These are phyloP conservation scores for Recurvomyces mirabilis DNA, from an alignment of 495 filamentous ascomycete species.

Conservation along the genomic window DNA sequence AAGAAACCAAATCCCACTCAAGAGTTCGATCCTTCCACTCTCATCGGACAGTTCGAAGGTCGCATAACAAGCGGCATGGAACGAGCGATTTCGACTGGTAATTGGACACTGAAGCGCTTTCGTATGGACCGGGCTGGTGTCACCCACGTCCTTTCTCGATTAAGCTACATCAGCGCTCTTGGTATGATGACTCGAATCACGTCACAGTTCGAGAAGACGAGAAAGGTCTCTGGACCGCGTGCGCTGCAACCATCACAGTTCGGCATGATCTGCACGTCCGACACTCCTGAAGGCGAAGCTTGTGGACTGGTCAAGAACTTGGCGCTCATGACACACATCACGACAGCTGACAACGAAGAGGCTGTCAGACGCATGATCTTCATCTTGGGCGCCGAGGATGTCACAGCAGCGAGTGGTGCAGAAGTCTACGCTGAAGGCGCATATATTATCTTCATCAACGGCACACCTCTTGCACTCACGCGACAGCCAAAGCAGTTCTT, in stretches of 20 bases:
- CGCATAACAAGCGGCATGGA: slow-evolving; percentile 84
- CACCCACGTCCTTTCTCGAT: slow-evolving; percentile 85
- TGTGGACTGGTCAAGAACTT: slow-evolving; percentile 98
- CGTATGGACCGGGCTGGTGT: slow-evolving; percentile 97
- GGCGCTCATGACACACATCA: slow-evolving; percentile 98
- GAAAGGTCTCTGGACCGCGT: slow-evolving; percentile 89
- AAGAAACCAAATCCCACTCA: slow-evolving; percentile 78
- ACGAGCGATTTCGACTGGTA: slow-evolving; percentile 88
- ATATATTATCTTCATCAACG: slow-evolving; percentile 90
- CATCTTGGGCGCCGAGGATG: slow-evolving; percentile 66
- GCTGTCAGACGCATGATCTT: slow-evolving; percentile 73
- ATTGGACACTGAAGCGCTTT: slow-evolving; percentile 95
- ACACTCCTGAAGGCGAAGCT: slow-evolving; percentile 96
- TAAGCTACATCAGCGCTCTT: slow-evolving; percentile 95
- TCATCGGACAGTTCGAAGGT: slow-evolving; percentile 64
- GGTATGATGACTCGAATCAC: slow-evolving; percentile 99
- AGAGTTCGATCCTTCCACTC: slow-evolving; percentile 70
- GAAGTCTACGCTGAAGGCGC: slow-evolving; percentile 74
- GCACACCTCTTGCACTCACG: slow-evolving; percentile 78
- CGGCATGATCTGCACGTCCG: slow-evolving; percentile 91
- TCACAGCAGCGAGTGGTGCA: slow-evolving; percentile 57
- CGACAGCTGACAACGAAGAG: slow-evolving; percentile 83
- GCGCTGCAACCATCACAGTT: slow-evolving; percentile 95
- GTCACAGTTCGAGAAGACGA: slow-evolving; percentile 96
- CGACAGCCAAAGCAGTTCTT: slow-evolving; percentile 74